Evolutionary conservation across 2,329 filamentous ascomycete species (phyloP), one percentile per base, ranked within the genome.

Genomic region (Aspergillus transmontanensis): DNA sequence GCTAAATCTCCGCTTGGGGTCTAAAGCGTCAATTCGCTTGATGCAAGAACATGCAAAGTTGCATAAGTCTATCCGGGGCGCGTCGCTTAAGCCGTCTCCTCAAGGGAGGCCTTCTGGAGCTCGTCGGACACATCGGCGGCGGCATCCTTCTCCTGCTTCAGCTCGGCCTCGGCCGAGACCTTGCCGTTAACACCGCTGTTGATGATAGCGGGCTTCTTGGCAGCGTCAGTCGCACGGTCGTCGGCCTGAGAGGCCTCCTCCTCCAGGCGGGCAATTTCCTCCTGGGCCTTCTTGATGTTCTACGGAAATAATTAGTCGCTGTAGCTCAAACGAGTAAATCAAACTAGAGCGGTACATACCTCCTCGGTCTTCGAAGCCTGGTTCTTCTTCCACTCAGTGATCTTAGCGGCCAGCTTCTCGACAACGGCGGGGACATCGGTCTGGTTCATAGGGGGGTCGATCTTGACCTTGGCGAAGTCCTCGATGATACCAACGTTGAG

Each of bases 231-330:
- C 78, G 75, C 43, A 75, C 80, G 63, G 77, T 80, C 66, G 79
- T 80, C 66, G 58, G 69, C 60, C 67, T 75, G 61, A 58, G 72
- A 51, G 80, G 80, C 67, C 61, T 89, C 88, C 76, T 97, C 94
- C 71, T 89, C 87, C 50, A 98, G 87, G 70, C 89, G 89, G 76
- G 94, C 92, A 67, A 99, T 96, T 80, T 97, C 93, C 80, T 94
- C 94, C 84, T 97, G 91, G 65, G 95, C 95, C 81, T 97, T 97
- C 68, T 93, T 92, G 65, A 98, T 90, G 85, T 99, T 99, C 95
- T 98, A 73, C 32, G 81, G 74, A 63, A 69, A 67, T 64, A 67
- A 67, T 54, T 36, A 50, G 21, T 50, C 28, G 12, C 9, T 6
- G 19, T 2, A 36, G 23, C 11, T 16, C 51, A 55, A 16, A 26